Conservation (phyloP, 2,329 filamentous ascomycete species). For the Paecilomyces sp. region DNA sequence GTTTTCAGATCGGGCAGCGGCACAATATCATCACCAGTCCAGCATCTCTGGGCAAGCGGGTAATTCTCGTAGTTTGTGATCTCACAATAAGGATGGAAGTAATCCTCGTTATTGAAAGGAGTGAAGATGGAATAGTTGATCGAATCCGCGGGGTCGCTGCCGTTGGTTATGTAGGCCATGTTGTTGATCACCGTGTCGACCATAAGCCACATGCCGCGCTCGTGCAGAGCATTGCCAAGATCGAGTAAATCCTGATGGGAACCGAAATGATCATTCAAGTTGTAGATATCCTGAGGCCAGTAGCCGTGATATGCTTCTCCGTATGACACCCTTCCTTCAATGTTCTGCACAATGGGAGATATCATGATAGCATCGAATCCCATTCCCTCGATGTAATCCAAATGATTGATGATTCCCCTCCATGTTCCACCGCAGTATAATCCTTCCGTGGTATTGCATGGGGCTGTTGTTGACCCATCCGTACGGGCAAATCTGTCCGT, state of each 20-base stretch:
- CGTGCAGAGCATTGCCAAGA: slow-evolving; percentile 39
- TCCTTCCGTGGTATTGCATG: slow-evolving; percentile 22
- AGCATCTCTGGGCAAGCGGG: slow-evolving; percentile 37
- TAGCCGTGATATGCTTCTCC: slow-evolving; percentile 46
- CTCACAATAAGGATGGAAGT: slow-evolving; percentile 23
- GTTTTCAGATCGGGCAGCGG: slow-evolving; percentile 42
- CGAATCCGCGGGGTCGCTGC: slow-evolving; percentile 14
- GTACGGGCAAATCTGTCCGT: slow-evolving; percentile 41
- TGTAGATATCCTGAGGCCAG: slow-evolving; percentile 42
- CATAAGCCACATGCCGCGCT: slow-evolving; percentile 45
- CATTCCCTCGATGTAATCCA: slow-evolving; percentile 46
- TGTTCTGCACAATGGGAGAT: slow-evolving; percentile 32
- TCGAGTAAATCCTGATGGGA: slow-evolving; percentile 40
- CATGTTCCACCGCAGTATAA: slow-evolving; percentile 47
- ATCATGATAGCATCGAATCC: slow-evolving; percentile 45
- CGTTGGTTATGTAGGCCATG: slow-evolving; percentile 28
- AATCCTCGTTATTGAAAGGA: slow-evolving; percentile 22
- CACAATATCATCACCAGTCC: slow-evolving; percentile 44
- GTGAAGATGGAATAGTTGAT: slow-evolving; percentile 16
- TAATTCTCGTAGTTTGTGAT: slow-evolving; percentile 28
- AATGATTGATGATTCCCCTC: slow-evolving; percentile 39
- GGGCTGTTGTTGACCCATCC: slow-evolving; percentile 26
- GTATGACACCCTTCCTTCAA: slow-evolving; percentile 29
- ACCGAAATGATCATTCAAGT: slow-evolving; percentile 44
- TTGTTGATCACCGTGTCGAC: slow-evolving; percentile 48